Evolutionary conservation across 495 filamentous ascomycete genomes (phyloP).

Genomic region (Aspergillus funiculosus): DNA sequence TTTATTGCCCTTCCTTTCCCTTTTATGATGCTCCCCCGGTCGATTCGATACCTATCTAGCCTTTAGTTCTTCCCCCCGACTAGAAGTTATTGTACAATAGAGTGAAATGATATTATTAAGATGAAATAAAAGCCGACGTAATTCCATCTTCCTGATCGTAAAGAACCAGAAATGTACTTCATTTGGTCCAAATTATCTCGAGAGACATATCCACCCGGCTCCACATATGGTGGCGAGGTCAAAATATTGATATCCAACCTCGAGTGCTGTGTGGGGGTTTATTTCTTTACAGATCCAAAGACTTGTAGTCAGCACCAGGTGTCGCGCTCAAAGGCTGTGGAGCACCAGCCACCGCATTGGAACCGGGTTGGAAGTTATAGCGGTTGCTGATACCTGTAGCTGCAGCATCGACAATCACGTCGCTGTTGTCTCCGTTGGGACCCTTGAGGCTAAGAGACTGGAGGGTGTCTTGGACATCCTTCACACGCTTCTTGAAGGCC

Average conservation of each 20-base stretch:
- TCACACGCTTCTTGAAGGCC: conserved; percentile 79
- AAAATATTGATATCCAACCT: too few relatives aligned
- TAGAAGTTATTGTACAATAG: conserved; percentile 25
- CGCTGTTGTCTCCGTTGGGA: conserved; percentile 47
- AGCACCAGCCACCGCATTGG: conserved; percentile 42
- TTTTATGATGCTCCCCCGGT: not conserved
- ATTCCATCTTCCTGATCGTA: conserved; percentile 1
- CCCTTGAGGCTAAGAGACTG: conserved; percentile 54
- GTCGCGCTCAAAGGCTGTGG: conserved; percentile 60
- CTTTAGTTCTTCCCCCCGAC: not conserved
- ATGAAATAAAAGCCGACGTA: too few relatives aligned
- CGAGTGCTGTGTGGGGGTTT: not conserved
- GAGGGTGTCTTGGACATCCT: conserved; percentile 74
- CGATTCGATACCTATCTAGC: not conserved
- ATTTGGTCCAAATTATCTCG: conserved; percentile 1
- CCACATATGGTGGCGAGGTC: not conserved
- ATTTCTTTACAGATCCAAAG: conserved; percentile 39
- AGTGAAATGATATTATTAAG: conserved; percentile 23
- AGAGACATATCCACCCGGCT: not conserved
- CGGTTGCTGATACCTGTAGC: conserved; percentile 47
- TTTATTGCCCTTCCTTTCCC: not conserved
- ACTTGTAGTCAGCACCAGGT: conserved; percentile 45
- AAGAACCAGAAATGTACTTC: conserved; percentile 11
- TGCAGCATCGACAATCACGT: conserved; percentile 45
- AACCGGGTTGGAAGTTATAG: conserved; percentile 54